Base-by-base conservation (phyloP, 257 asterid species). In the Lycium ferocissimum region DNA sequence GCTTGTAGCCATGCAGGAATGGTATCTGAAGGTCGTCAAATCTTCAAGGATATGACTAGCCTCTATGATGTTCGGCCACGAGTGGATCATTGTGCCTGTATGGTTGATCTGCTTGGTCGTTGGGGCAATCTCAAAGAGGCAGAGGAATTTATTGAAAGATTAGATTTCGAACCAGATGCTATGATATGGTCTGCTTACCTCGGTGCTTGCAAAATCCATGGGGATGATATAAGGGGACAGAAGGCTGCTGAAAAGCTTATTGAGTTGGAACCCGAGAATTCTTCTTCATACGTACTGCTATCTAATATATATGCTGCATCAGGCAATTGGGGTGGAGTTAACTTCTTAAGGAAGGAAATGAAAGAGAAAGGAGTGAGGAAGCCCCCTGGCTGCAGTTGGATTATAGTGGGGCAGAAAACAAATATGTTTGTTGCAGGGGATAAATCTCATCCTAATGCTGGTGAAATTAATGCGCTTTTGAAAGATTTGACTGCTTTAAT, bases 1-100 rank as follows among this genome's bases (percentile, higher is more conserved):
- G 99, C 99, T 1, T 95, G 98, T 79, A 94, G 97, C 84, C 98
- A 95, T 85, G 94, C 94, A 35, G 98, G 99, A 71, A 87, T 90
- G 92, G 95, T 95, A 9, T 56, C 91, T 6, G 88, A 94, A 90
- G 99, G 98, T 61, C 92, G 88, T 80, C 93, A 87, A 47, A 82
- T 95, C 33, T 94, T 88, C 75, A 83, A 90, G 35, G 84, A 85
- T 45, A 94, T 95, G 98, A 82, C 82, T 47, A 69, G 22, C 57
- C 49, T 7, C 53, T 91, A 92, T 57, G 90, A 92, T 85, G 83
- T 95, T 86, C 87, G 67, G 63, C 97, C 97, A 7, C 86, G 99
- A 72, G 83, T 79, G 1, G 96, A 95, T 86, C 99, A 95, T 67
- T 89, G 89, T 86, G 96, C 99, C 45, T 95, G 99, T 89, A 92